Evolutionary conservation across 2,329 filamentous ascomycete genomes (phyloP).

Genomic region (Aureobasidium sp.): DNA sequence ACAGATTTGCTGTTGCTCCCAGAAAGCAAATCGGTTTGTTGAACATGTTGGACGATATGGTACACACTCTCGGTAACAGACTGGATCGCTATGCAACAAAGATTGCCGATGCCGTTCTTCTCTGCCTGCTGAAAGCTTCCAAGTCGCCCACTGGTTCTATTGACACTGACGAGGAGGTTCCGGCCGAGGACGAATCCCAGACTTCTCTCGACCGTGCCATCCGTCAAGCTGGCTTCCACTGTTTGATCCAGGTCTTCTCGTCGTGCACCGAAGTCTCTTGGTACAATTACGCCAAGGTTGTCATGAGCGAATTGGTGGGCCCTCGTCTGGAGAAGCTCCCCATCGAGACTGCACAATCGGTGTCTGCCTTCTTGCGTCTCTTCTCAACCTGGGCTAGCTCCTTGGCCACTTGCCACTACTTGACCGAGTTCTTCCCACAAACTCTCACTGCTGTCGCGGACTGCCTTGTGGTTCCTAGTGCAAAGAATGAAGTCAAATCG

Average conservation of each 20-base stretch:
- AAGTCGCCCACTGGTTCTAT: conserved; percentile 38
- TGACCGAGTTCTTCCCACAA: conserved; percentile 51
- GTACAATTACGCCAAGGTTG: conserved; percentile 57
- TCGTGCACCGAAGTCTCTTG: conserved; percentile 64
- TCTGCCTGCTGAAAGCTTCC: conserved; percentile 66
- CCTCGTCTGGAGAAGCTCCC: conserved; percentile 71
- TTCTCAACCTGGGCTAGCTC: conserved; percentile 72
- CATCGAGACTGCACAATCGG: conserved; percentile 76
- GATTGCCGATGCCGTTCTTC: conserved; percentile 68
- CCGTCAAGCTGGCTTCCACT: conserved; percentile 69
- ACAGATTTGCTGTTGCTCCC: conserved; percentile 4
- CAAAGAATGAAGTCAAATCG: conserved; percentile 77
- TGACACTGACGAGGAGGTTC: conserved; percentile 22
- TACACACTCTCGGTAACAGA: conserved; percentile 71
- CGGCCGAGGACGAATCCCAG: conserved; percentile 26
- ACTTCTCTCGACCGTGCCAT: conserved; percentile 56
- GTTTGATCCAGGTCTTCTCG: conserved; percentile 67
- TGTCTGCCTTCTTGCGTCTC: conserved; percentile 73
- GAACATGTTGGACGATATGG: conserved; percentile 81
- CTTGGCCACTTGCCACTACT: conserved; percentile 56
- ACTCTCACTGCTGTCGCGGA: conserved; percentile 65
- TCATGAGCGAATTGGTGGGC: conserved; percentile 67
- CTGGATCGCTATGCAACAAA: conserved; percentile 58
- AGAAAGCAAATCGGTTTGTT: conserved; percentile 83
- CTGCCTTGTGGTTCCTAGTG: conserved; percentile 60